Evolutionary conservation across 1,139 yeast species (phyloP).

Genomic region (Petasospora fabianii): DNA sequence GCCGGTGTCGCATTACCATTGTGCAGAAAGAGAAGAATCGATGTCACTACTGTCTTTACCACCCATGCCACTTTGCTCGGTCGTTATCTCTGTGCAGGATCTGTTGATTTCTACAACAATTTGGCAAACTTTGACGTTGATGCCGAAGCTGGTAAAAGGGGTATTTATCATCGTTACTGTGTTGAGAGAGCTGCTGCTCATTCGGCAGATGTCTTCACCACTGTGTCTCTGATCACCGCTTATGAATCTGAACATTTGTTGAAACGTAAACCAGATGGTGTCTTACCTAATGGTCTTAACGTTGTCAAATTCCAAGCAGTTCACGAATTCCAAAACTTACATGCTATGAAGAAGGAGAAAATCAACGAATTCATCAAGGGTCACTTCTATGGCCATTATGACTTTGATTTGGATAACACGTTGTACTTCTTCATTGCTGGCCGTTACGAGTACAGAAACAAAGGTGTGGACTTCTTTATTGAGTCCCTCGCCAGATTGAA

Average conservation of each 20-base stretch:
- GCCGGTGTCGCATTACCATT: constrained; percentile 95
- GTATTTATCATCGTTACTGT: constrained; percentile 95
- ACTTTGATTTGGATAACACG: constrained; percentile 91
- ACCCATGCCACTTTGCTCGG: constrained; percentile 97
- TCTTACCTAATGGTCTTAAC: constrained; percentile 92
- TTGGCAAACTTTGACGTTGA: constrained; percentile 90
- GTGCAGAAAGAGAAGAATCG: constrained; percentile 87
- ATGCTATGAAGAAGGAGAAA: constrained; percentile 85
- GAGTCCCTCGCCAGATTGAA: constrained; percentile 91
- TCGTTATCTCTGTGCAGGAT: constrained; percentile 93
- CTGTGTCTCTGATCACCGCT: constrained; percentile 96
- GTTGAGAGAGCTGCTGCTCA: constrained; percentile 97
- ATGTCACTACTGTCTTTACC: constrained; percentile 92
- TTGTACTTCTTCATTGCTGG: constrained; percentile 96
- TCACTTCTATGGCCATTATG: constrained; percentile 94
- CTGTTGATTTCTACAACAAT: constrained; percentile 92
- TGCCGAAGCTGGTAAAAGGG: constrained; percentile 96
- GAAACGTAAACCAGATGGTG: constrained; percentile 96
- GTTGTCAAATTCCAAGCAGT: constrained; percentile 96
- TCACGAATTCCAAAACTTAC: constrained; percentile 96
- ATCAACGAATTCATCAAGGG: constrained; percentile 94
- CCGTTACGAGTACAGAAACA: constrained; percentile 92
- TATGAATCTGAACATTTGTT: constrained; percentile 89
- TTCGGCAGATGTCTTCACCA: constrained; percentile 93
- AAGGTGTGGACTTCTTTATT: constrained; percentile 94